phyloP scores from a whole-genome alignment of 140 eudicot species.

The Senecio squalidus region DNA sequence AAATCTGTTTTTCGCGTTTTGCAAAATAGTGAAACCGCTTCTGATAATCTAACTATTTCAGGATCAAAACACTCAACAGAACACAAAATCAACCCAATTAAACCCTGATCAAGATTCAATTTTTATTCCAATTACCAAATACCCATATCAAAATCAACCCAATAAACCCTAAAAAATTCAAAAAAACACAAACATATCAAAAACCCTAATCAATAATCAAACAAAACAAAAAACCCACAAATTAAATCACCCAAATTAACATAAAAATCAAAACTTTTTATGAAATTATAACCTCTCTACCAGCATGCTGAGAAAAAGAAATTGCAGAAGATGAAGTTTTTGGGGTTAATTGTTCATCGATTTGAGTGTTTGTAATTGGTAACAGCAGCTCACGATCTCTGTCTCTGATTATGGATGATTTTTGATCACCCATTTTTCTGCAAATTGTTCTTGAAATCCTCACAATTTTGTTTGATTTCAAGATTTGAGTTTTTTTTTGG shows the following conservation, averaged over 20 bases:
- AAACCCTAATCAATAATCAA: slow-evolving; percentile 1
- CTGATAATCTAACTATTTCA: not conserved
- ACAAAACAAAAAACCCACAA: not conserved
- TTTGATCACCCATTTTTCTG: slow-evolving; percentile 29
- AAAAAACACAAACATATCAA: not conserved
- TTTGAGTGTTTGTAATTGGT: slow-evolving; percentile 39
- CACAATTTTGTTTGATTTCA: not conserved
- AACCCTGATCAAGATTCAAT: slow-evolving; percentile 18
- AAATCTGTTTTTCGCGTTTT: too few relatives aligned
- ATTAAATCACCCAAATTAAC: slow-evolving; percentile 1
- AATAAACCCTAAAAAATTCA: slow-evolving; percentile 13
- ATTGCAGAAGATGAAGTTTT: slow-evolving; percentile 49
- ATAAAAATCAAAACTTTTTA: not conserved
- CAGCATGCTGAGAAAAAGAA: slow-evolving; percentile 61
- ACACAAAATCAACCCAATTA: not conserved
- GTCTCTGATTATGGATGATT: slow-evolving; percentile 19
- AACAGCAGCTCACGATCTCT: slow-evolving; percentile 94
- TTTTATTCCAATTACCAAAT: slow-evolving; percentile 1
- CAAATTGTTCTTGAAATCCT: slow-evolving; percentile 6
- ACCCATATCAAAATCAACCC: slow-evolving; percentile 6
- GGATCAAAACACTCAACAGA: not conserved
- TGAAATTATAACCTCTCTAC: slow-evolving; percentile 62
- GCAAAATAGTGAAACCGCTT: too few relatives aligned
- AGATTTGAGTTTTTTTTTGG: not conserved
- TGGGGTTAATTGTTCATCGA: slow-evolving; percentile 39